A percentile compares a stretch with the other conserved stretches of the same genome.
Conservation (phyloP, 306 rosid genomes). For the Vachellia pachyceras region DNA sequence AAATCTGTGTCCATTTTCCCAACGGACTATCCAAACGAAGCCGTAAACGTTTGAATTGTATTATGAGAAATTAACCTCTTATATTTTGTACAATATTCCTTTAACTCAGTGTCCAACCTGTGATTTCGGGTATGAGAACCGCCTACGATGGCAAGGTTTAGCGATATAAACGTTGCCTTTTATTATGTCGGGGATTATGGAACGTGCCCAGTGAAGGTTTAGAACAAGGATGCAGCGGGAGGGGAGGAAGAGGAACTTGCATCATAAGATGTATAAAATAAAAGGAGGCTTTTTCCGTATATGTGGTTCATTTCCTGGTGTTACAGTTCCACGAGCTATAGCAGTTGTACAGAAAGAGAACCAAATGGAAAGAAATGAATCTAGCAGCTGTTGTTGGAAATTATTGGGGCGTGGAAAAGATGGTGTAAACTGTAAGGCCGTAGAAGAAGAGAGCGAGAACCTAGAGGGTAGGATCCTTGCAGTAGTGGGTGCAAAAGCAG, state of each 20-base stretch:
- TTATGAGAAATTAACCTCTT: too few relatives aligned
- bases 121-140: background rate
- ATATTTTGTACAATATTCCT: too few relatives aligned
- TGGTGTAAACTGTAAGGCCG: background rate
- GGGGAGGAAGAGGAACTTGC: background rate
- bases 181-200: too few relatives aligned
- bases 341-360: background rate
- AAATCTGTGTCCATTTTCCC: too few relatives aligned
- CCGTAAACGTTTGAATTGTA: too few relatives aligned
- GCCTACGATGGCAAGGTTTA: too few relatives aligned
- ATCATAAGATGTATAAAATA: background rate
- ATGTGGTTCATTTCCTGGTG: background rate
- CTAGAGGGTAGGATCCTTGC: conserved; percentile 48
- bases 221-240: too few relatives aligned
- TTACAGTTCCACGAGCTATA: background rate
- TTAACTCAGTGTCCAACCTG: too few relatives aligned
- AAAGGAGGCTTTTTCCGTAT: background rate
- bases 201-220: too few relatives aligned
- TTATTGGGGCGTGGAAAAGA: background rate
- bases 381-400: background rate
- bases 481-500: conserved; percentile 54
- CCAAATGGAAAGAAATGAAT: background rate
- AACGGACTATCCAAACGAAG: too few relatives aligned
- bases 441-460: background rate
- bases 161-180: too few relatives aligned